Percentiles rank a stretch among this genome's conserved stretches.
phyloP scores from a whole-genome alignment of 768 basidiomycete genomes.

The Hemileccinum impolitum region DNA sequence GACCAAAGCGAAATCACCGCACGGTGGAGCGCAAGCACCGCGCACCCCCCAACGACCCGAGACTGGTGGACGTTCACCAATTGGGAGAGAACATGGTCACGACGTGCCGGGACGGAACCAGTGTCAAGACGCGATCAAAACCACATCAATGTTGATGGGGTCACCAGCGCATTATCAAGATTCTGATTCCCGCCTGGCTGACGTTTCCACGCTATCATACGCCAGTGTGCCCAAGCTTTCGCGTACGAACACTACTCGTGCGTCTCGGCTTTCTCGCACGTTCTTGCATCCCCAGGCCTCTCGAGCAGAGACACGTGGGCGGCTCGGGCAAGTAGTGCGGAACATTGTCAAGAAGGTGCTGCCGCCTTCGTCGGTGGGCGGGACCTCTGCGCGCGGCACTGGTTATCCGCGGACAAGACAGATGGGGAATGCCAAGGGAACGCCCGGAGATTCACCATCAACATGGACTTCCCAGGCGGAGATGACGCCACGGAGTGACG shows the following conservation, averaged over 20 bases:
- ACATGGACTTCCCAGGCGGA: background rate
- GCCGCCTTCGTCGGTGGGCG: conserved; percentile 9
- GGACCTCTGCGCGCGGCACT: background rate
- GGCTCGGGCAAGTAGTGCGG: conserved; percentile 21
- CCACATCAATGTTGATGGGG: background rate
- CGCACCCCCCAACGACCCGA: background rate
- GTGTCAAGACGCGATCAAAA: background rate
- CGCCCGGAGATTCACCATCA: background rate
- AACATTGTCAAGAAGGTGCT: conserved; percentile 21
- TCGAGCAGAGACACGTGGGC: conserved; percentile 9
- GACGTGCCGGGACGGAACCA: background rate
- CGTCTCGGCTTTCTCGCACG: background rate
- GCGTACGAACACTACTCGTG: background rate
- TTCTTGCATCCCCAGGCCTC: background rate
- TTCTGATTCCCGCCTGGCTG: conserved; percentile 9
- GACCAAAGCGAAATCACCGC: background rate
- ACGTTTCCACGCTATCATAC: conserved; percentile 15
- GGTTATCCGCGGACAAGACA: background rate
- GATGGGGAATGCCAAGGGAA: background rate
- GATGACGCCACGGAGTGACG: conserved; percentile 16
- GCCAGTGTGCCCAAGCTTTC: background rate
- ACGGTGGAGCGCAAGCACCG: background rate
- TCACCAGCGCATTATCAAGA: conserved; percentile 4
- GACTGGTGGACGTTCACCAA: background rate
- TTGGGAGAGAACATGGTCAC: background rate